Base-by-base conservation (phyloP, 495 filamentous ascomycete species). In the Pyrenopolyporus hunteri region DNA sequence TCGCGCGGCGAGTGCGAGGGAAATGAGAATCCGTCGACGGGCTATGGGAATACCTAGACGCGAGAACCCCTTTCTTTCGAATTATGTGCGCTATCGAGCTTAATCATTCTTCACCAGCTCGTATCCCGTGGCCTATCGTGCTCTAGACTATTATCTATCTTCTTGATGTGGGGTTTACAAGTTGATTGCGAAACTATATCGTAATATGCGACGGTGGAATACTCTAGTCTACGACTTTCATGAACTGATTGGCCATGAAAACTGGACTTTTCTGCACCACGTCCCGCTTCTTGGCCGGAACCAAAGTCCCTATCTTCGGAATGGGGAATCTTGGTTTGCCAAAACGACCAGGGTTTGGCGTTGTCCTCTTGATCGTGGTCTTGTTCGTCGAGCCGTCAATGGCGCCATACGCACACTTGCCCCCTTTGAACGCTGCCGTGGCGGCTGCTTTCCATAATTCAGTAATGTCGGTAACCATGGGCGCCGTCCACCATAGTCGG, bases 401-500 rank as follows among this genome's bases (percentile, higher is more conserved):
- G 16, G 45, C 53, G 7, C 70, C 70, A 13, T 69, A 70, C 13
- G 64, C 73, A 53, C 73, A 75, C 51, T 66, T 64, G 20, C 60
- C 70, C 6, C 66, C 68, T 43, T 72, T 68, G 64, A 75, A 79
- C 6, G 75, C 72, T 0, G 71, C 73, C 7, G 63, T 66, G 0
- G 67, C 69, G 11, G 78, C 79, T 25, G 73, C 73, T 48, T 74
- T 76, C 83, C 82, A 86, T 9, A 83, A 63, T 11, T 68, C 71
- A 11, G 69, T 67, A 25, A 77, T 72, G 50, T 82, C 78, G 60
- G 72, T 76, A 42, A 77, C 43, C 60, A 79, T 83, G 28, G 74
- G 70, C 32, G 74, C 75, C 2, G 82, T 86, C 57, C 74, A 84
- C 66, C 80, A 86, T 5, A 85, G 72, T 25, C 78, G 71, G 69